Evolutionary conservation across 306 rosid genomes (phyloP), one percentile per base, ranked within the genome.

Genomic region (Morella rubra): DNA sequence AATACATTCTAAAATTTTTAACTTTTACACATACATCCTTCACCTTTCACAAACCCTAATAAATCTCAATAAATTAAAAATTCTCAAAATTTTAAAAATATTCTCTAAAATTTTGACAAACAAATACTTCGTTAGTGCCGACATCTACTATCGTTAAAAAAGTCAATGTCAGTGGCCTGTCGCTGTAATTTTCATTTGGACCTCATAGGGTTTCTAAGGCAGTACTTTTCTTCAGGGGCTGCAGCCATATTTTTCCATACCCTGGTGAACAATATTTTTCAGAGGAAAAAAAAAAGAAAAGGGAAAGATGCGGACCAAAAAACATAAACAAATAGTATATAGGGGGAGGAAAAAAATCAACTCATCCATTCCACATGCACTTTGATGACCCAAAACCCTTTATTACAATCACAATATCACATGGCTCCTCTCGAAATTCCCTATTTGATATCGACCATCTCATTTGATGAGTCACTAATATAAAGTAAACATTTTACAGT

Each of bases 401-500:
- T 42, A 65, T 65, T 64, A 46, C 54, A 78, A 59, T 76, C 52
- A 32, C 37, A 32, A 32, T 32, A 32, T 32, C 37, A 10, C 65
- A 60, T 75, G 59, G 74, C 72, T 64, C 67, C 74, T n/a, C 77
- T 52, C 59, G 77, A 84, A 74, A 79, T 72, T 79, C 85, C 77
- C 74, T 76, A 32, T 32, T 79, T 55, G 20, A 70, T 19, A 22
- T 50, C 27, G 71, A 37, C 69, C 67, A 72, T 12, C 65, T 72
- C 40, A 65, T 72, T 85, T 71, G 61, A 87, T 65, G 27, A 72
- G 82, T 72, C 82, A 68, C 56, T 73, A 77, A 85, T 78, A 59
- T 88, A 47, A 82, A 73, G 73, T 65, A 72, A 82, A 81, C 72
- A 77, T 74, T 82, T 81, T 73, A 82, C 91, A 77, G 72, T 53